phyloP scores from a whole-genome alignment of 1,284 basidiomycete genomes.

The Omphalotus olearius region DNA sequence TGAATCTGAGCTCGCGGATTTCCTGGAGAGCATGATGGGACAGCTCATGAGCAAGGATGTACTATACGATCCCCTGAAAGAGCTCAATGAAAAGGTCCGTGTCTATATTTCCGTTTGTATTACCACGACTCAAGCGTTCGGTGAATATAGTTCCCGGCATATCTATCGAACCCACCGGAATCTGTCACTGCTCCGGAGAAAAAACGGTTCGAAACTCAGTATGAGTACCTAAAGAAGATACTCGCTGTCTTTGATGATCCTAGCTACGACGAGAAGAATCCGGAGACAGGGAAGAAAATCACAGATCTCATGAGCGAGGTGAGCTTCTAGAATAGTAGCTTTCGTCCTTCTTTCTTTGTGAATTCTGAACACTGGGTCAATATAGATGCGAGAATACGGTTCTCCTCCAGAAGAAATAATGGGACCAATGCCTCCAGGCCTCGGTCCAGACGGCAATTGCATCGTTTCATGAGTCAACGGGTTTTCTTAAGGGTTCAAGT shows the following conservation, averaged over 20 bases:
- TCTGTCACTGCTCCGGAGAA: conserved; percentile 60
- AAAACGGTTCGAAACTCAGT: conserved; percentile 68
- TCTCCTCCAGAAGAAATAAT: conserved; percentile 89
- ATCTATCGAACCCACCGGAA: conserved; percentile 54
- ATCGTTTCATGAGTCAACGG: conserved; percentile 29
- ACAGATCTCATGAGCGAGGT: conserved; percentile 79
- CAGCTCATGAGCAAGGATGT: conserved; percentile 94
- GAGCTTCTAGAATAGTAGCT: conserved; percentile 18
- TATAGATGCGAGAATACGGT: conserved; percentile 81
- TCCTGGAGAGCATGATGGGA: conserved; percentile 91
- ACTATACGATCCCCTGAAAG: conserved; percentile 88
- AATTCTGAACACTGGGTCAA: background rate
- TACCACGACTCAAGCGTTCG: too few species aligned
- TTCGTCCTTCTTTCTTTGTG: conserved; percentile 1
- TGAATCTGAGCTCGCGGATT: conserved; percentile 67
- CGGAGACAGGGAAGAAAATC: conserved; percentile 49
- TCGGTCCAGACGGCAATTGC: conserved; percentile 55
- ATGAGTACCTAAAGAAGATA: conserved; percentile 60
- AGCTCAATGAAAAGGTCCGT: conserved; percentile 78
- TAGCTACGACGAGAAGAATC: conserved; percentile 60
- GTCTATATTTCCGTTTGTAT: conserved; percentile 3
- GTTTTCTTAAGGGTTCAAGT: too few species aligned
- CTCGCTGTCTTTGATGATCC: conserved; percentile 73
- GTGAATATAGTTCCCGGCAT: conserved; percentile 79
- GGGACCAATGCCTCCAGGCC: conserved; percentile 84